Percentiles rank a stretch among this genome's conserved stretches.
Conservation (phyloP, 805 yeast genomes). For the Naumovozyma baii region DNA sequence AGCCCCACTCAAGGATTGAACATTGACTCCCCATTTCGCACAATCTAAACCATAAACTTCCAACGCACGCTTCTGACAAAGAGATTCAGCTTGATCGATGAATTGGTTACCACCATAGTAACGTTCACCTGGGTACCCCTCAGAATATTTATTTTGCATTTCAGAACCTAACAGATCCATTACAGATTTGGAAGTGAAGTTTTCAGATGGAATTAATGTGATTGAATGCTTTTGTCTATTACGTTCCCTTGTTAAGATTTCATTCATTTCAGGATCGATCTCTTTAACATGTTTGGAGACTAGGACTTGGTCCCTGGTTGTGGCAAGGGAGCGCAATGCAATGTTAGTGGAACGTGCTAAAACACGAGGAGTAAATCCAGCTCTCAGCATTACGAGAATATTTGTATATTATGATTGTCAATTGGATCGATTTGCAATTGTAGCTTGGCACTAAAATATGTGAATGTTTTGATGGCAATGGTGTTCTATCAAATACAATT, state of each 20-base stretch:
- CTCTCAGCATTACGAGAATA: background rate
- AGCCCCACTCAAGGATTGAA: constrained; percentile 90
- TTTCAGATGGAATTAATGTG: constrained; percentile 89
- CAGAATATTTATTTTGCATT: constrained; percentile 96
- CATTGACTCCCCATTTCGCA: constrained; percentile 93
- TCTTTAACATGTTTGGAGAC: constrained; percentile 56
- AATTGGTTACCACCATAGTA: constrained; percentile 97
- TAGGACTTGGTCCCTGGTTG: constrained; percentile 27
- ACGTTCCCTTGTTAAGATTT: constrained; percentile 66
- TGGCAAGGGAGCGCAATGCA: constrained; percentile 8
- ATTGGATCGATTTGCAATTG: background rate
- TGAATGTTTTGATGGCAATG: no score
- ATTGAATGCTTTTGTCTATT: constrained; percentile 85
- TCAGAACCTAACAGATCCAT: constrained; percentile 92
- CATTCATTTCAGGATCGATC: constrained; percentile 77
- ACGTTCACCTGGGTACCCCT: constrained; percentile 96
- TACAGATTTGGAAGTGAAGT: constrained; percentile 90
- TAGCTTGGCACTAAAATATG: background rate
- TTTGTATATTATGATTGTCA: no score
- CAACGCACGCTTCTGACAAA: constrained; percentile 88
- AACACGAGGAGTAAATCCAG: background rate
- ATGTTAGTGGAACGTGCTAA: background rate
- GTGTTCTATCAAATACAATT: no score
- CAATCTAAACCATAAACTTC: constrained; percentile 70
- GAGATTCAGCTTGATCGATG: constrained; percentile 80